Evolutionary conservation across 306 rosid genomes (phyloP), one percentile per base, ranked within the genome.

Genomic region (Prunus mongolica): DNA sequence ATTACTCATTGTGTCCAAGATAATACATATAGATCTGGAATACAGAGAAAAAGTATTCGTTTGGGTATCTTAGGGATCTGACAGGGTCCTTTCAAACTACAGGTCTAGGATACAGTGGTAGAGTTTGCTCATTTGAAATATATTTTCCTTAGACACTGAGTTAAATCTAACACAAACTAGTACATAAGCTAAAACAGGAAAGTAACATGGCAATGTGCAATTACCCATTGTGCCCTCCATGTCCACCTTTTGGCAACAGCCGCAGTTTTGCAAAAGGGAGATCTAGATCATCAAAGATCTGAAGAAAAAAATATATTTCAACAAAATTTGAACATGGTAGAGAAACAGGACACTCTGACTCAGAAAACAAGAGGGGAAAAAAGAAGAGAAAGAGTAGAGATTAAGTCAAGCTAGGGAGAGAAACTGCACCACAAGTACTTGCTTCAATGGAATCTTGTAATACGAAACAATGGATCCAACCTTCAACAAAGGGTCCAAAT

Each of bases 161-260:
- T 72, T 52, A 22, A 69, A 57, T 32, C 2, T 12, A 67, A 65
- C 51, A 69, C 34, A 71, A 18, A 62, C 18, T 18, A 72, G 52
- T 27, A 52, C 28, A 58, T 14, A 27, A 75, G 63, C 78, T 84
- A 78, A 75, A 69, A 38, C 0, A n/a, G 3, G 3, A 13, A 9
- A 20, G 51, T 58, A 24, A 2, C 8, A 12, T 4, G 19, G 24
- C 14, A 19, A 2, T n/a, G 25, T 65, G 11, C 61, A 79, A 54
- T 83, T 87, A 92, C 97, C 99, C 97, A 66, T 95, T 92, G 50
- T 92, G 99, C 69, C 99, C 99, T 88, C 99, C 97, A 68, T 92
- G 99, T 51, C 98, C 97, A 34, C 98, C 98, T 85, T 95, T 95
- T 34, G 99, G 99, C 87, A 91, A 84, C 70, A 95, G 75, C 86